Base-by-base conservation (phyloP, 1,284 basidiomycete genomes). In the Microbotryum lychnidis-dioicae region DNA sequence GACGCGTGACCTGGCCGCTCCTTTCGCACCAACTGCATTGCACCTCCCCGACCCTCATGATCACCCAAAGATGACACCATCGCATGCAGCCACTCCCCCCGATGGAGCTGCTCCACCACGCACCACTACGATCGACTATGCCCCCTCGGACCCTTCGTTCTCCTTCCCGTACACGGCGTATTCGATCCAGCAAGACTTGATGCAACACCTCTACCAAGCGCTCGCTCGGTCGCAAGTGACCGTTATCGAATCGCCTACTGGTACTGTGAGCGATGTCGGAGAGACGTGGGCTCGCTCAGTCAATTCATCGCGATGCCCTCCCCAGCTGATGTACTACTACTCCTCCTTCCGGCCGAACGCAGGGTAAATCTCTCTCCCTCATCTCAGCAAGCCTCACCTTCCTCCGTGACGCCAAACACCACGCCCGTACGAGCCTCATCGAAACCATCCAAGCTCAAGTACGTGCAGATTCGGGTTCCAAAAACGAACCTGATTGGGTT, bases 181-280 rank as follows among this genome's bases (percentile, higher is more conserved):
- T 75, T 75, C 80, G 20, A 96, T 96, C 65, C 94, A 98, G 75
- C 78, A 83, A 1, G 83, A 90, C 47, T 81, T 97, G 44, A 97
- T 97, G 93, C 82, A 79, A 16, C 87, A 90, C 63, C 77, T 97
- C 5, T 97, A 94, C 73, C 71, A 80, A 3, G 82, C 87, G 0
- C 87, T 97, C 56, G 91, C 97, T 73, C 68, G 75, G 6, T 54
- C 80, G 71, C 75, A 87, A 82, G 75, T 96, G 10, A 84, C 89
- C 2, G 87, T 97, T 51, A 74, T 79, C 52, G 78, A 79, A 63
- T 77, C 75, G 54, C 78, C 78, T 2, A 79, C 78, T 3, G 78
- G 78, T 9, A 79, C 78, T 14, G 75, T 75, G 23, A 59, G 74
- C 27, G 27, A 6, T 25, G 27, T 27, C 27, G 27, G 27, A 27